Conservation (phyloP, 163 green algal genomes). For the Chlorella variabilis region DNA sequence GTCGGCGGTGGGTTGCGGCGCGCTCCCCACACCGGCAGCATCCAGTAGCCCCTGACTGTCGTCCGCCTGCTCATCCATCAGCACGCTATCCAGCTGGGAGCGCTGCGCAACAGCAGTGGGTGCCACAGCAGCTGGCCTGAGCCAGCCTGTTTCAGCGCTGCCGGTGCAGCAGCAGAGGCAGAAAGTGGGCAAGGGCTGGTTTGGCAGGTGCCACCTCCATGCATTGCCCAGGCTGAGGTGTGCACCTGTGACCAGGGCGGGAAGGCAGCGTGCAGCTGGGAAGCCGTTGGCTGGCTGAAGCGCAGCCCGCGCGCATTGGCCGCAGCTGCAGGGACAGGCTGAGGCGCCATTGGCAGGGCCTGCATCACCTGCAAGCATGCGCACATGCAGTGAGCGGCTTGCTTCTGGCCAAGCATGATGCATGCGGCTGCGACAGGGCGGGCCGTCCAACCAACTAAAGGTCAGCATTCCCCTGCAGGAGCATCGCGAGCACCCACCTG, state of each 20-base stretch:
- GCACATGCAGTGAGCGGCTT: too few species aligned
- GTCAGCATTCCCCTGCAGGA: too few species aligned
- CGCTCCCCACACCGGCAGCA: constrained; percentile 5
- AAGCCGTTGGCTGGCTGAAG: constrained; percentile 10
- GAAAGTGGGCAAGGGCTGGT: too few species aligned
- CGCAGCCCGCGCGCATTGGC: background rate
- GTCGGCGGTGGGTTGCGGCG: background rate
- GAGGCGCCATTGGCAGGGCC: too few species aligned
- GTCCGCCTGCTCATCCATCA: constrained; percentile 1
- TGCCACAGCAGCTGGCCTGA: too few species aligned
- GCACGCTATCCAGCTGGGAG: constrained; percentile 4
- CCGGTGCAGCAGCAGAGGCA: too few species aligned
- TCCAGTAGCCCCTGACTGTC: background rate
- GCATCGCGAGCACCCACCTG: background rate
- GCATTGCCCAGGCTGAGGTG: too few species aligned
- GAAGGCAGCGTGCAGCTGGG: background rate
- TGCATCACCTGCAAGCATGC: background rate
- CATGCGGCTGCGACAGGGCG: too few species aligned
- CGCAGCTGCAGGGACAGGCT: background rate
- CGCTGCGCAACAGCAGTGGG: constrained; percentile 1
- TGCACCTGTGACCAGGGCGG: constrained; percentile 25
- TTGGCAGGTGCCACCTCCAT: too few species aligned
- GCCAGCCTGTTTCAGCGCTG: too few species aligned
- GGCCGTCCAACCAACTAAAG: too few species aligned
- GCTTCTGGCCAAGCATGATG: too few species aligned